Percentiles rank a stretch among this genome's conserved stretches.
phyloP scores from a whole-genome alignment of 2,329 filamentous ascomycete genomes.

The Aspergillus fijiensis region DNA sequence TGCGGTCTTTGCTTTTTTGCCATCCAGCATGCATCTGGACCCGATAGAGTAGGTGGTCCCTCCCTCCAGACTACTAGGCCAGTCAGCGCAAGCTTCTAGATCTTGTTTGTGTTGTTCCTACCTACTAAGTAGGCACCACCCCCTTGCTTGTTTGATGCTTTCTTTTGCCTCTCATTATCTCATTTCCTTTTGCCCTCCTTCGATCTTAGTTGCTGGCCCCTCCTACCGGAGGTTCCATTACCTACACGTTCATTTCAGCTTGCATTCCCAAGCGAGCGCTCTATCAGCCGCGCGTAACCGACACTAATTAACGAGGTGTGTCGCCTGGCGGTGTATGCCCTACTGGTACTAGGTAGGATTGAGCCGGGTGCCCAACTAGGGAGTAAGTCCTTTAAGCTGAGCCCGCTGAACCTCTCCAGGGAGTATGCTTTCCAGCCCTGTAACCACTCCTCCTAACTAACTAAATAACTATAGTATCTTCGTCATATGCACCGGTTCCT shows the following conservation, averaged over 20 bases:
- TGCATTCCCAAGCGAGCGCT: background rate
- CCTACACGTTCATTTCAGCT: background rate
- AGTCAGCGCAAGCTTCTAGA: slow-evolving; percentile 5
- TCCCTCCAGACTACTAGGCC: background rate
- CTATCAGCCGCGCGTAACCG: background rate
- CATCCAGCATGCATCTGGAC: background rate
- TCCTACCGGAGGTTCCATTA: background rate
- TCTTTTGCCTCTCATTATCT: background rate
- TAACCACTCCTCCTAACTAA: background rate
- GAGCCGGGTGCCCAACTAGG: background rate
- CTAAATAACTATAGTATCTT: background rate
- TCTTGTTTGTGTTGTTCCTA: background rate
- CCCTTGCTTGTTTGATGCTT: background rate
- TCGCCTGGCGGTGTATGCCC: background rate
- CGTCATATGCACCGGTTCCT: background rate
- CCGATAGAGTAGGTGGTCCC: background rate
- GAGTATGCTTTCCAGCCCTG: background rate
- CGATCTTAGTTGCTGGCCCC: background rate
- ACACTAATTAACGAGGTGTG: background rate
- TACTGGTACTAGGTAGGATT: background rate
- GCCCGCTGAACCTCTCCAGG: too few relatives aligned
- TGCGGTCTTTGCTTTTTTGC: slow-evolving; percentile 3
- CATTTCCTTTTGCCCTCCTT: background rate
- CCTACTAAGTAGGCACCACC: background rate
- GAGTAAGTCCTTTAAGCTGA: background rate